phyloP scores from a whole-genome alignment of 2,329 filamentous ascomycete genomes.

The Exophiala alcalophila region DNA sequence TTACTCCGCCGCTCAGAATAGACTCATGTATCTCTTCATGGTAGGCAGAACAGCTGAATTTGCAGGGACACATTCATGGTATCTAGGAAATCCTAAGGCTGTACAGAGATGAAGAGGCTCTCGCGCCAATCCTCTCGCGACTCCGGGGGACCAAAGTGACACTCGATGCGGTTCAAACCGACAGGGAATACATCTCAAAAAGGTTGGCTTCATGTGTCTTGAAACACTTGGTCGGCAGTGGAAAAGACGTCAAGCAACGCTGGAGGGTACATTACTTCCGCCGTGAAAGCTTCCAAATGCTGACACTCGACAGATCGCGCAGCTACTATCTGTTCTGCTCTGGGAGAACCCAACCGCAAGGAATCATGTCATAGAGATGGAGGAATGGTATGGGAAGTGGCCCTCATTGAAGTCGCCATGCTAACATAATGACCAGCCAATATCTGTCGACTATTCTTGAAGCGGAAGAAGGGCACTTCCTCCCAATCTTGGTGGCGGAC shows the following conservation, averaged over 20 bases:
- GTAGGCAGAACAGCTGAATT: constrained; percentile 2
- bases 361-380: neutral
- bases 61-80: neutral
- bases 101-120: constrained; percentile 10
- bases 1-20: constrained; percentile 18
- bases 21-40: constrained; percentile 25
- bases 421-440: constrained; percentile 11
- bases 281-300: neutral
- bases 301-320: constrained; percentile 11
- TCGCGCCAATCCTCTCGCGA: constrained; percentile 4
- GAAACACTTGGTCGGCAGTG: constrained; percentile 11
- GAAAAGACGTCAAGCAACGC: constrained; percentile 8
- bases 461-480: constrained; percentile 12
- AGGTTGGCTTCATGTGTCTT: constrained; percentile 11
- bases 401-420: neutral
- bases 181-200: constrained; percentile 11
- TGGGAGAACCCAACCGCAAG: constrained; percentile 1
- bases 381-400: constrained; percentile 7
- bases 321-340: constrained; percentile 16
- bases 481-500: constrained; percentile 25
- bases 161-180: neutral
- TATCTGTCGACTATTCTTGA: constrained; percentile 9
- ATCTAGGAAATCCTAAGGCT: constrained; percentile 13
- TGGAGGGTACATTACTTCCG: constrained; percentile 8
- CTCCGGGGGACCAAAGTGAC: constrained; percentile 2